phyloP scores from a whole-genome alignment of 73 alveolate species.

The Paramecium sexaurelia region DNA sequence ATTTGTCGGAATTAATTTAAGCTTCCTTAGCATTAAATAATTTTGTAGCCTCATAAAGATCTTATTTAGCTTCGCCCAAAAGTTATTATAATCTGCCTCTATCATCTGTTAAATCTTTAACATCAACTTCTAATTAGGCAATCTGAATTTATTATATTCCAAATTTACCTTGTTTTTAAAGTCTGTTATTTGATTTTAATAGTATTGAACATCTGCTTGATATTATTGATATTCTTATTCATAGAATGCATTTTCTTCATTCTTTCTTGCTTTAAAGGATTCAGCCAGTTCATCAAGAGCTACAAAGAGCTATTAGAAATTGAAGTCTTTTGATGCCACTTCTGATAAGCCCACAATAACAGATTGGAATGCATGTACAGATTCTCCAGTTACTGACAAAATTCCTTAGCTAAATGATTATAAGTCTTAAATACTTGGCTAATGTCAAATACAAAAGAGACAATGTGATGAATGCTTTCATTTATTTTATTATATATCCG shows the following conservation, averaged over 20 bases:
- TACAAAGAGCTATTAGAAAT: slow-evolving; percentile 17
- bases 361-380: slow-evolving; percentile 1
- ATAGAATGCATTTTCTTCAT: slow-evolving; percentile 40
- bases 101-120: neutral
- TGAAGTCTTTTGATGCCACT: slow-evolving; percentile 37
- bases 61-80: neutral
- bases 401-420: slow-evolving; percentile 30
- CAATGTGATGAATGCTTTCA: neutral
- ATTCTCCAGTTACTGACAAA: neutral
- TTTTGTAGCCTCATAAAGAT: slow-evolving; percentile 35
- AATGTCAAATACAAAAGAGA: neutral
- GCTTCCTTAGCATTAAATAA: slow-evolving; percentile 32
- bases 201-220: slow-evolving; percentile 21
- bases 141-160: neutral
- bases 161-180: neutral
- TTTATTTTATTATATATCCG: neutral
- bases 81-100: neutral
- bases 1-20: neutral
- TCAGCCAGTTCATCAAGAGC: slow-evolving; percentile 57
- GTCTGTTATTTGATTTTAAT: slow-evolving; percentile 39
- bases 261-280: slow-evolving; percentile 28
- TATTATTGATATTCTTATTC: slow-evolving; percentile 46
- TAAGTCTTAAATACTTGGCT: neutral
- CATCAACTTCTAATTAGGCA: slow-evolving; percentile 42
- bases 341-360: slow-evolving; percentile 49